Percentiles rank a stretch among this genome's conserved stretches.
Evolutionary conservation across 1,139 yeast genomes (phyloP).

Genomic region (Pichia sp.): DNA sequence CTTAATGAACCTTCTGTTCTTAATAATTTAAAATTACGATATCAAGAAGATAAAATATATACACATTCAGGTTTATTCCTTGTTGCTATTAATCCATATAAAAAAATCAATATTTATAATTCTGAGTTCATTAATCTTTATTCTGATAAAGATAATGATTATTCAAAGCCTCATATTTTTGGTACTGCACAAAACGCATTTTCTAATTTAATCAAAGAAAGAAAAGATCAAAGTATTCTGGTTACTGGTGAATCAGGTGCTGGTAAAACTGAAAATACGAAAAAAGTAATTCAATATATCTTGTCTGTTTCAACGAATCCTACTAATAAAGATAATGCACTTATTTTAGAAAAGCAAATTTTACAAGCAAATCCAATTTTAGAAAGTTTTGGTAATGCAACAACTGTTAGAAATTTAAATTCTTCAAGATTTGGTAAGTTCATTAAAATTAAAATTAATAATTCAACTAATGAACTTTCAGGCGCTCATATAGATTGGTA

Average conservation of each 20-base stretch:
- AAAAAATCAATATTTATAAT: conserved; percentile 67
- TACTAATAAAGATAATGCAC: conserved; percentile 19
- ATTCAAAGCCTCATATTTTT: conserved; percentile 75
- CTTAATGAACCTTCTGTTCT: conserved; percentile 93
- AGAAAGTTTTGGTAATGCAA: conserved; percentile 97
- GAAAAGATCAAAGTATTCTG: conserved; percentile 78
- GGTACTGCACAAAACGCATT: conserved; percentile 88
- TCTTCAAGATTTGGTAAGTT: conserved; percentile 97
- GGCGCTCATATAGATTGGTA: conserved; percentile 97
- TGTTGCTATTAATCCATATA: conserved; percentile 94
- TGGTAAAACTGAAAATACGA: conserved; percentile 97
- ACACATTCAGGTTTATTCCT: conserved; percentile 77
- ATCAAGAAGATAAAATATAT: conserved; percentile 72
- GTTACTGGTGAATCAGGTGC: conserved; percentile 99
- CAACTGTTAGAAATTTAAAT: conserved; percentile 88
- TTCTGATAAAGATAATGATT: conserved; percentile 13
- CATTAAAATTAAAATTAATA: conserved; percentile 64
- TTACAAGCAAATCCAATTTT: conserved; percentile 91
- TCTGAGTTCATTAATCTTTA: conserved; percentile 50
- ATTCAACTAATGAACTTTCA: conserved; percentile 52
- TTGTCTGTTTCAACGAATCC: conserved; percentile 60
- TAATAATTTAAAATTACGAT: conserved; percentile 72
- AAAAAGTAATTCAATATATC: conserved; percentile 85
- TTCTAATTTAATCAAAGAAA: conserved; percentile 62
- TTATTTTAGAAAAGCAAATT: conserved; percentile 70